These are phyloP conservation scores for Cephalotrichum gorgonifer DNA, from an alignment of 2,329 filamentous ascomycete genomes.

Conservation along the genomic window DNA sequence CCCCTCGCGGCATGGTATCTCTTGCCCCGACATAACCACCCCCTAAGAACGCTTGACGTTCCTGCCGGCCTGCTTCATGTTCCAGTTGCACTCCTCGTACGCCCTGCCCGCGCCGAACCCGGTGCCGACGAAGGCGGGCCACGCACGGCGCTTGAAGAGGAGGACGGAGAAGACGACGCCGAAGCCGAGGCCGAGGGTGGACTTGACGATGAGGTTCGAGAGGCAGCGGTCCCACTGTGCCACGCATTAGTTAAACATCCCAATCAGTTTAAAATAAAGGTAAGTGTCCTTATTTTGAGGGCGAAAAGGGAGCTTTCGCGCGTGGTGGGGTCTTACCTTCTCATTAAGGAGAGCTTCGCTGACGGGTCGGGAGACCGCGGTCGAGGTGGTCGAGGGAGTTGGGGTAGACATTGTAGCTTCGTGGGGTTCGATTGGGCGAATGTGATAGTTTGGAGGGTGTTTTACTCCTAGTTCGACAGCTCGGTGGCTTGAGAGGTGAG, in stretches of 20 bases:
- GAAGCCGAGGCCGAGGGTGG: conserved; percentile 88
- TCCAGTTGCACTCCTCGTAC: conserved; percentile 96
- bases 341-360: conserved; percentile 98
- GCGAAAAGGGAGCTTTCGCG: not conserved
- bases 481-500: too few species aligned
- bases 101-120: conserved; percentile 94
- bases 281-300: not conserved
- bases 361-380: conserved; percentile 67
- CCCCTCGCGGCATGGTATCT: not conserved
- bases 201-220: conserved; percentile 95
- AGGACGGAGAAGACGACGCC: conserved; percentile 98
- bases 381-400: conserved; percentile 23
- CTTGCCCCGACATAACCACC: not conserved
- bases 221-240: conserved; percentile 94
- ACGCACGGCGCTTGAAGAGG: conserved; percentile 94
- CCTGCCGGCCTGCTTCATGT: conserved; percentile 50
- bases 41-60: conserved; percentile 36
- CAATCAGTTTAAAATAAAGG: not conserved
- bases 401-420: conserved; percentile 38
- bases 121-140: conserved; percentile 89
- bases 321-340: conserved; percentile 55
- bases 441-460: too few species aligned
- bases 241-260: conserved; percentile 9
- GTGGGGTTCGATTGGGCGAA: not conserved
- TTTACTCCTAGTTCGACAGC: too few species aligned